Base-by-base conservation (phyloP, 2,329 filamentous ascomycete genomes). In the Penicillium sp. region DNA sequence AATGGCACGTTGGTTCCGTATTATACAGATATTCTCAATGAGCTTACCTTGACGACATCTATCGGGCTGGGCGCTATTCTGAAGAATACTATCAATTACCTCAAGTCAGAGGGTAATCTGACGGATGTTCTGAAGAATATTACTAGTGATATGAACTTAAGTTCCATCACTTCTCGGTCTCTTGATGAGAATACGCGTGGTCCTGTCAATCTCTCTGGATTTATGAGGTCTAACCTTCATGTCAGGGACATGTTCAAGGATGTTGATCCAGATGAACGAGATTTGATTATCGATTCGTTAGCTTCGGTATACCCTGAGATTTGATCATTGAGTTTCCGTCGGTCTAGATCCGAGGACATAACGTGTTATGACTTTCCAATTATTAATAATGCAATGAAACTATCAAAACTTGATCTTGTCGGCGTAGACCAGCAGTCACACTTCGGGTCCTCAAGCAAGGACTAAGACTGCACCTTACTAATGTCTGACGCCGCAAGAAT, bases 1-100 rank as follows among this genome's bases (percentile, higher is more conserved):
- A 58, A 67, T 14, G 59, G 55, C 39, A 62, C 57, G 0, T 44
- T 54, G 7, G 59, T 67, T 19, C 60, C 59, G 4, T 67, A 66
- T 44, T 67, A 67, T 31, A 63, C 64, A 4, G 61, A 66, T 2
- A 53, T 62, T 7, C 55, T 67, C 5, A 46, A 42, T 2, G 46
- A 59, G 8, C 57, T 67, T 3, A 59, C 60, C 5, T 58, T 67
- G 11, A 57, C 60, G 0, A 53, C 63, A 3, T 45, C 55, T 1
- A 58, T 67, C 11, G 52, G 53, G 1, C 33, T 67, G n/a, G 59
- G 44, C 3, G 63, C 60, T 11, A 29, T 64, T 3, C 33, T 67
- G 13, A 62, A 58, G 19, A 66, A 67, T 37, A 64, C 64, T 1
- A 37, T 67, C 16, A 26, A 25, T 8, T 45, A 55, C 35, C 43